Evolutionary conservation across 1,284 basidiomycete genomes (phyloP), one percentile per base, ranked within the genome.

Genomic region (Rhodotorula mucilaginosa): DNA sequence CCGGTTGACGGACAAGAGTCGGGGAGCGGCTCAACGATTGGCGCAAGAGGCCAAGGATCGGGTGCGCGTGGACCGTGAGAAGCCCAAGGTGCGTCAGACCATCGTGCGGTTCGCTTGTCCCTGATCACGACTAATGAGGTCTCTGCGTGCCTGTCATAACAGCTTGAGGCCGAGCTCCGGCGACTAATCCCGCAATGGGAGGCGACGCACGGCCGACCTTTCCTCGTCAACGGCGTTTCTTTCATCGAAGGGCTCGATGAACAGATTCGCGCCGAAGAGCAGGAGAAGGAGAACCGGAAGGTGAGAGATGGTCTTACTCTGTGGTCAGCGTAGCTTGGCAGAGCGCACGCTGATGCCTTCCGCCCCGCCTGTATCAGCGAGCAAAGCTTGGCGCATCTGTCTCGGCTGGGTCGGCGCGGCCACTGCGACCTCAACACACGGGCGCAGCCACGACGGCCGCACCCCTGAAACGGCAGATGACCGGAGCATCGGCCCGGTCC

Each of bases 31-130:
- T 76, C 81, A 68, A 79, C 74, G 81, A 31, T 81, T 99, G 61
- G 82, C 99, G 61, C 85, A 92, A 61, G 96, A 99, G 82, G 96
- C 98, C 83, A 97, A 97, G 86, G 93, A 97, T 89, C 86, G 96
- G 65, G 99, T 97, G 82, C 85, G 95, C 18, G 93, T 99, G n/a
- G 87, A 87, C 74, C 90, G 92, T 80, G 90, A 97, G 82, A 98
- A 97, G 81, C 96, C 96, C 34, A 88, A 91, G 79, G 94, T 96
- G 78, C 72, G 89, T 44, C 49, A 7, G 12, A 49, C 48, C 48
- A 18, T 8, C 19, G 4, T 21, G 18, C 8, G 4, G 2, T 10
- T 8, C 49, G 31, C 31, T 34, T 23, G 6, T 21, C 3, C 31
- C 23, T 23, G 49, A 51, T 48, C 47, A 21, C 19, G 18, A 13